Base-by-base conservation (phyloP, 148 eudicot genomes). In the Simmondsia chinensis region DNA sequence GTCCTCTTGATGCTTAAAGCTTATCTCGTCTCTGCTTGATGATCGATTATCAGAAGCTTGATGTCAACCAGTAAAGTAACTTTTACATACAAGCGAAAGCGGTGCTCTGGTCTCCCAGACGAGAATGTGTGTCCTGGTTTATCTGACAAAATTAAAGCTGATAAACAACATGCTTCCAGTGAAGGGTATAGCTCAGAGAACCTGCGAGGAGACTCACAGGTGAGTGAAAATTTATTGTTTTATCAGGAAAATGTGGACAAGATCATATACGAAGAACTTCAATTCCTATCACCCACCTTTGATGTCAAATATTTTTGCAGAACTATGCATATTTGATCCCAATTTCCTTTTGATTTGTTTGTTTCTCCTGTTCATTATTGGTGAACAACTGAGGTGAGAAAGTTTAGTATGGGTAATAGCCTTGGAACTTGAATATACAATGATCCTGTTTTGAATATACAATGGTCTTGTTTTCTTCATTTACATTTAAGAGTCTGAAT, bases 51-150 rank as follows among this genome's bases (percentile, higher is more conserved):
- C 19, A 21, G 24, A 35, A 63, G 48, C 42, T 19, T 26, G 43
- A 74, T 75, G 80, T 57, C 69, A 36, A 45, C 61, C 30, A 21
- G 59, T 33, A 72, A 63, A 72, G 58, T 75, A 43, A 66, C 66
- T 19, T 40, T 75, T 40, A 79, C 82, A 18, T 79, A 75, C 62
- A 79, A 79, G 69, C 70, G 87, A 28, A 79, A 66, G 70, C 57
- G 76, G 33, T 67, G 64, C 33, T 56, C 66, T 29, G 46, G 57
- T 51, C 49, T 48, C 54, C 50, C 33, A 15, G 39, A 30, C 20
- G 61, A 10, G 26, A 56, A 61, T 63, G 65, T 17, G 28, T 64
- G 44, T 40, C 50, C 69, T 34, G 64, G 46, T 20, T 42, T 50
- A 49, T 23, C 67, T 34, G 20, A 44, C 48, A 59, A 45, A 51